Evolutionary conservation across 371 early-diverging fungal genomes (phyloP), one percentile per base, ranked within the genome.

Genomic region (Mucor lusitanicus): DNA sequence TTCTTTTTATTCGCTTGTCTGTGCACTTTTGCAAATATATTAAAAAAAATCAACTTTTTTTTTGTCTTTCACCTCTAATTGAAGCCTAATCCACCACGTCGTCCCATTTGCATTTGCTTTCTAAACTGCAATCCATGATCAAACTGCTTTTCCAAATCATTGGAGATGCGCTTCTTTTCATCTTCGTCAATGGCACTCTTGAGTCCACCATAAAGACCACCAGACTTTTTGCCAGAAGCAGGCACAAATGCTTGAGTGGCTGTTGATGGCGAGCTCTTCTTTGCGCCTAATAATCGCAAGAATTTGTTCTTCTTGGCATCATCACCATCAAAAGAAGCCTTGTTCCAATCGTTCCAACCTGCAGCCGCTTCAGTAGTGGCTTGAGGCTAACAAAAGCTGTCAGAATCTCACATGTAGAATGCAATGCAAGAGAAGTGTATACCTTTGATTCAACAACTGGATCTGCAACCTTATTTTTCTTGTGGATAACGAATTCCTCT

Each of bases 331-430:
- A 85, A 85, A 6, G 77, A 69, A 3, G 85, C 85, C 28, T 81
- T 78, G 28, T 68, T 65, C 85, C 85, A 85, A 62, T 82, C 71
- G 60, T 85, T 85, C 85, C 85, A 85, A 23, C 80, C 74, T 17
- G 46, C 8, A 15, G 30, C 8, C 15, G 30, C 17, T 13, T 3
- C 50, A 11, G 50, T 25, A 12, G 50, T 25, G 8, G 25, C 50
- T 25, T 50, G 50, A 3, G 50, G 25, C 50, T 50, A 25, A 25
- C 1, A 8, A 25, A 11, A 50, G 23, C 11, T 50, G 50, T 25
- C 7, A 50, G 12, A 23, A 50, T 50, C 12, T 23, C 12, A 23
- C 6, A 23, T 12, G 23, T 50, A n/a, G 23, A 50, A 13, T 11
- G 21, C 9, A 37, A 37, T 37, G 37, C 12, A 37, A 37, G 37